phyloP scores from a whole-genome alignment of 768 basidiomycete species.

The Mycena sanguinolenta region DNA sequence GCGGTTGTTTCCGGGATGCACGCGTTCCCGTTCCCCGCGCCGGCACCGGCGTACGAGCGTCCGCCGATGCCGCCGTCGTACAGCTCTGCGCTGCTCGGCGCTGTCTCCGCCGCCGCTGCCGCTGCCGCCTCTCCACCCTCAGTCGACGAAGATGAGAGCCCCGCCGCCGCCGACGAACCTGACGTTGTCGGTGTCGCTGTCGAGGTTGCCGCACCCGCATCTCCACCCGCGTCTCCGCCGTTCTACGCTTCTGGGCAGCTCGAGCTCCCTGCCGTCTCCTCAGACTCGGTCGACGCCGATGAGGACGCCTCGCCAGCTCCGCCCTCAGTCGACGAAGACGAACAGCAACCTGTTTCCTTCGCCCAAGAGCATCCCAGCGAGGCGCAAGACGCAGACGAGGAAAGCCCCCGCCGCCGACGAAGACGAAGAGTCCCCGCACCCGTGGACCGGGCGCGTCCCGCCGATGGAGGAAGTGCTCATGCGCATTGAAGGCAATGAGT shows the following conservation, averaged over 20 bases:
- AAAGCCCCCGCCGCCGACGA: not conserved
- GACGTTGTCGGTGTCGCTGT: too few relatives aligned
- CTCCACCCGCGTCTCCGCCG: too few relatives aligned
- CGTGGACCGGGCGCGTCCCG: not conserved
- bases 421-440: not conserved
- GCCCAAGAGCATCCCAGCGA: not conserved
- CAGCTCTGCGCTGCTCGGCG: not conserved
- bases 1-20: not conserved
- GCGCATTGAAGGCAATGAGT: not conserved
- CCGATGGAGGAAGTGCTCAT: not conserved
- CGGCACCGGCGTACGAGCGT: not conserved
- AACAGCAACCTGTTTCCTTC: not conserved
- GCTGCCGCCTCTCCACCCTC: not conserved
- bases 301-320: not conserved
- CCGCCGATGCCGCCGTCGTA: not conserved
- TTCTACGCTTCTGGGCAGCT: too few relatives aligned
- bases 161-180: not conserved
- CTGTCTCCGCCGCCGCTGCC: not conserved
- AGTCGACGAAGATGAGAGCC: not conserved
- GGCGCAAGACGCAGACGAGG: not conserved
- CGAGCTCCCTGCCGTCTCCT: not conserved
- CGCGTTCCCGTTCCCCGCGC: not conserved
- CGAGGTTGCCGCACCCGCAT: too few relatives aligned
- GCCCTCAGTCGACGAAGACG: too few relatives aligned
- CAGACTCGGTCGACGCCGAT: too few relatives aligned